Evolutionary conservation across 768 basidiomycete genomes (phyloP).

Genomic region (Naematelia aurantialba): DNA sequence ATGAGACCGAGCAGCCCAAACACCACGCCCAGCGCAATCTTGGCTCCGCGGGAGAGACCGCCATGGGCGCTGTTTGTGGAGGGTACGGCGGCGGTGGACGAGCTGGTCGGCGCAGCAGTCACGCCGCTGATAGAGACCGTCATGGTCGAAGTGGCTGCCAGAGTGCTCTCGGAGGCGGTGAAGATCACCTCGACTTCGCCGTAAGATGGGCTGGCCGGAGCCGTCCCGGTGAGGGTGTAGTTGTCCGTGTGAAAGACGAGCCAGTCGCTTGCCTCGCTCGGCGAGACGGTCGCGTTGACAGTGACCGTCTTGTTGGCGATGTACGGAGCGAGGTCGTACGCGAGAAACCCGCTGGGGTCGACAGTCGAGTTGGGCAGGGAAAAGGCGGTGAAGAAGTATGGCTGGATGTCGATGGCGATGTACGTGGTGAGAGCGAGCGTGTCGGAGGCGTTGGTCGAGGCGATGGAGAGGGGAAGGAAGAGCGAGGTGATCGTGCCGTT

Average conservation of each 20-base stretch:
- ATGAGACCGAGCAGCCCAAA: conserved; percentile 40
- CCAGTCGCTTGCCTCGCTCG: conserved; percentile 37
- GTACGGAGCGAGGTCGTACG: conserved; percentile 59
- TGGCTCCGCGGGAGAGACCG: conserved; percentile 44
- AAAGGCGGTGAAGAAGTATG: conserved; percentile 67
- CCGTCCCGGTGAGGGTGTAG: conserved; percentile 32
- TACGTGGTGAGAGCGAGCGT: conserved; percentile 36
- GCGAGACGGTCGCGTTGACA: conserved; percentile 37
- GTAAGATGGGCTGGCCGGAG: conserved; percentile 27
- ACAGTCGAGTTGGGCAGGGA: conserved; percentile 60
- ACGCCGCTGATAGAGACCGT: conserved; percentile 28
- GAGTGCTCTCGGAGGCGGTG: conserved; percentile 19
- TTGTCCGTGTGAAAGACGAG: conserved; percentile 34
- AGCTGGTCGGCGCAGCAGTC: conserved; percentile 21
- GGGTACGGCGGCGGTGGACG: conserved; percentile 17
- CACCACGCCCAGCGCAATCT: conserved; percentile 47
- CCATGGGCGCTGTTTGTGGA: conserved; percentile 6
- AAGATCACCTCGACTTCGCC: conserved; percentile 34
- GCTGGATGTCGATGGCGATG: conserved; percentile 63
- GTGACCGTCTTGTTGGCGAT: conserved; percentile 55
- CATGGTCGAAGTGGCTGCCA: conserved; percentile 24
- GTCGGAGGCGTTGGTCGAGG: conserved; percentile 65
- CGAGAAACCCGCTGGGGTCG: conserved; percentile 56
- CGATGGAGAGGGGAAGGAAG: conserved; percentile 59
- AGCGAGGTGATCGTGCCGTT: conserved; percentile 40